phyloP scores from a whole-genome alignment of 2,329 filamentous ascomycete genomes.

The Cadophora sp. region DNA sequence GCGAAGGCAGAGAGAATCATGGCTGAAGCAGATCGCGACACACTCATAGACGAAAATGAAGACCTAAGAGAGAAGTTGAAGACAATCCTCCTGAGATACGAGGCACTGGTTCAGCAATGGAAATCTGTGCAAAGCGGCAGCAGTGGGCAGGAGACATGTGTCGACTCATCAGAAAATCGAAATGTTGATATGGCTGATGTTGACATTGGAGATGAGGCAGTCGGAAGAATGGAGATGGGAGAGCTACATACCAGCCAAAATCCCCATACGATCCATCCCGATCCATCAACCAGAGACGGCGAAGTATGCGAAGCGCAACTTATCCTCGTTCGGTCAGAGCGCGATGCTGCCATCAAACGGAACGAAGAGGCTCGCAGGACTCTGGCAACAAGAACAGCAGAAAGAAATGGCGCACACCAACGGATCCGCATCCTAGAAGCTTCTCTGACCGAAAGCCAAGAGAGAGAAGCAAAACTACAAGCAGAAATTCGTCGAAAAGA shows the following conservation, averaged over 20 bases:
- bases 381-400: slow-evolving; percentile 18
- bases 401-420: slow-evolving; percentile 22
- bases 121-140: background rate
- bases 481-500: background rate
- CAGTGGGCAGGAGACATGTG: background rate
- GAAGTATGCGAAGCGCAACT: background rate
- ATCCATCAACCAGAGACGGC: background rate
- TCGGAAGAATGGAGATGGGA: background rate
- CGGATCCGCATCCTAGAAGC: slow-evolving; percentile 21
- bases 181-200: background rate
- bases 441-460: background rate
- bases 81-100: background rate
- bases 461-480: background rate
- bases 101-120: background rate
- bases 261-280: background rate
- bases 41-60: background rate
- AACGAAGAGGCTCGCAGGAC: slow-evolving; percentile 15
- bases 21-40: slow-evolving; percentile 4
- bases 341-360: slow-evolving; percentile 9
- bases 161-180: background rate
- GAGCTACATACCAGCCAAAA: background rate
- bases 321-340: slow-evolving; percentile 4
- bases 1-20: background rate
- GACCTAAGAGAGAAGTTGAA: background rate
- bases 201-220: background rate